These are phyloP conservation scores for Aspergillus haitiensis DNA, from an alignment of 495 filamentous ascomycete species.

Conservation along the genomic window DNA sequence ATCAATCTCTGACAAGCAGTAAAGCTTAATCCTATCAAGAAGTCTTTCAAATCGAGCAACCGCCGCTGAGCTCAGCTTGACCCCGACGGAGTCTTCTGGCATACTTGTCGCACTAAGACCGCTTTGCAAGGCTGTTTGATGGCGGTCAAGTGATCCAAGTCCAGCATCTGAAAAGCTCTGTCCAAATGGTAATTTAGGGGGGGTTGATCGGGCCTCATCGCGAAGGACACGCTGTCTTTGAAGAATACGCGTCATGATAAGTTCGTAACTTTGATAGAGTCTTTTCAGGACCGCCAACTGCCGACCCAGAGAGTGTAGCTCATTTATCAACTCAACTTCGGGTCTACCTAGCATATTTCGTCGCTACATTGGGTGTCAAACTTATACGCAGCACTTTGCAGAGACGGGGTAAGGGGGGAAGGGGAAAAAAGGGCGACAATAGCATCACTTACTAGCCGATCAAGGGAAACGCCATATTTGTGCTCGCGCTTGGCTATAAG, in stretches of 20 bases:
- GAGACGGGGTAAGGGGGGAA: conserved; percentile 12
- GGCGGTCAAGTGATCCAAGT: conserved; percentile 32
- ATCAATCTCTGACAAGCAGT: conserved; percentile 78
- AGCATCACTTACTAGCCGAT: conserved; percentile 48
- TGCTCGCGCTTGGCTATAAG: conserved; percentile 62
- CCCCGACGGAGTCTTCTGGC: conserved; percentile 49
- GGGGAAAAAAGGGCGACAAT: too few relatives aligned
- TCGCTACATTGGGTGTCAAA: conserved; percentile 39
- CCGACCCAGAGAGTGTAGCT: conserved; percentile 70
- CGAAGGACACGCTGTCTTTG: conserved; percentile 51
- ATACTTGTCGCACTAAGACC: conserved; percentile 22
- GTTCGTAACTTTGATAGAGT: conserved; percentile 75
- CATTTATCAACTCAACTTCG: conserved; percentile 62
- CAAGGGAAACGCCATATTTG: conserved; percentile 58
- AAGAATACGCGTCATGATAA: conserved; percentile 72
- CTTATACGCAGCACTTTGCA: background rate
- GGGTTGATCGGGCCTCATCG: conserved; percentile 34
- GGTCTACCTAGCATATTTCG: conserved; percentile 59
- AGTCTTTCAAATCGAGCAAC: conserved; percentile 74
- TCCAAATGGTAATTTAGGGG: conserved; percentile 25
- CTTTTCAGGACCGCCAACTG: conserved; percentile 68
- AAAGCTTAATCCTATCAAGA: conserved; percentile 71
- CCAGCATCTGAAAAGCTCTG: conserved; percentile 34
- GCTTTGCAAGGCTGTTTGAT: conserved; percentile 31
- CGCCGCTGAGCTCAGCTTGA: conserved; percentile 62